Base-by-base conservation (phyloP, 768 basidiomycete species). In the Cystobasidium ongulense region DNA sequence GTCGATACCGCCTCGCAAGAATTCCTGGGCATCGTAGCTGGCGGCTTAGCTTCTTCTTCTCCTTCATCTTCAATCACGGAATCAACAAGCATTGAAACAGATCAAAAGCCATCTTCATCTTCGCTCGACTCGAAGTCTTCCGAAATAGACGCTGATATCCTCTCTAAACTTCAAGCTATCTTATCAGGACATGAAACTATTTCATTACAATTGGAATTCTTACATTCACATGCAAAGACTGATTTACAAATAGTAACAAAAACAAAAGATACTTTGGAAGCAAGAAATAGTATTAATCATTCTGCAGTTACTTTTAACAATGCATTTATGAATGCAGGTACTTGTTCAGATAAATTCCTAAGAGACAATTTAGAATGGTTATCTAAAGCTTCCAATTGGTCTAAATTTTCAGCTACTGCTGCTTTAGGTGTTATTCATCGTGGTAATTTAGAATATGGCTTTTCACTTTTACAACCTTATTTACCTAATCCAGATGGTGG, bases 341-440 rank as follows among this genome's bases (percentile, higher is more conserved):
- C 96, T 1, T 92, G 93, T 0, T 94, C 93, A 0, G 96, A 99
- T 79, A 80, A 86, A 29, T 99, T 98, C 83, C 84, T 99, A 23
- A 88, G 93, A 15, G 91, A 97, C 65, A 98, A 98, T 80, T 86
- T 99, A 38, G 95, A 97, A 80, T 99, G 94, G 93, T 86, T 99
- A 2, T 90, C 87, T 11, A 86, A 91, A 66, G 96, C 96, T 1
- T 89, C 89, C 31, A 98, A 99, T 80, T 99, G 96, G 96, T 91
- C 92, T 33, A 99, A 98, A 80, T 99, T 98, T 83, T 91, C 92
- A 1, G 92, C 96, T 5, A 97, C 96, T 15, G 93, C 96, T 23
- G 93, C 91, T 10, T 87, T 99, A 27, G 96, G 96, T 75, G 91
- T 98, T 71, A 97, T 99, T 76, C 92, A 98, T 84, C 94, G 95